These are phyloP conservation scores for Scenedesmus sp. DNA, from an alignment of 163 green algal genomes.

Conservation along the genomic window DNA sequence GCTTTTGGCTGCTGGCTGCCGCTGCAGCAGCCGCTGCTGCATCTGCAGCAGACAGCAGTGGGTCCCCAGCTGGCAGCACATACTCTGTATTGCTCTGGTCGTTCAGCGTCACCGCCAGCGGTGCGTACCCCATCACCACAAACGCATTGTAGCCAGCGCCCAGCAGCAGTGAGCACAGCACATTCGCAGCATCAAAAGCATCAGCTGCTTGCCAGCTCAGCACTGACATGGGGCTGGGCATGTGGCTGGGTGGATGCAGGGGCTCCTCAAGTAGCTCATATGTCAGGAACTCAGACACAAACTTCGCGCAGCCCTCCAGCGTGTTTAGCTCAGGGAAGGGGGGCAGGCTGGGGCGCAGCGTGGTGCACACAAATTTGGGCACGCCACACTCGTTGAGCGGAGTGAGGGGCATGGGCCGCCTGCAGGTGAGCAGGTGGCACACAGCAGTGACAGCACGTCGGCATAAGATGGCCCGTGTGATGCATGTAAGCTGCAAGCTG, in stretches of 20 bases:
- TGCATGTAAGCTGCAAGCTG: background rate
- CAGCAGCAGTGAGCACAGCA: constrained; percentile 82
- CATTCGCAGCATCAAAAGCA: constrained; percentile 83
- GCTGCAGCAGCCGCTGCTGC: background rate
- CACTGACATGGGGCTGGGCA: constrained; percentile 80
- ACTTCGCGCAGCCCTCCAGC: constrained; percentile 74
- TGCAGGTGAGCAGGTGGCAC: background rate
- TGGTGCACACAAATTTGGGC: constrained; percentile 89
- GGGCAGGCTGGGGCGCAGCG: constrained; percentile 71
- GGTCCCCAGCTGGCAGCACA: background rate
- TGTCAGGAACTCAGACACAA: constrained; percentile 85
- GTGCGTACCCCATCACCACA: constrained; percentile 85
- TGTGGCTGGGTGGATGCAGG: constrained; percentile 74
- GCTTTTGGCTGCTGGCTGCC: background rate
- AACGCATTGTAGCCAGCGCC: constrained; percentile 87
- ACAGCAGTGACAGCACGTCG: background rate
- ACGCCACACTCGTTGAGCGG: constrained; percentile 87
- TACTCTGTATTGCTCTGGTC: constrained; percentile 71
- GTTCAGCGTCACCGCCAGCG: constrained; percentile 71
- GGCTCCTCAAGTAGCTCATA: constrained; percentile 81
- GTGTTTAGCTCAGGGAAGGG: constrained; percentile 84
- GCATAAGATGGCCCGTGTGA: background rate
- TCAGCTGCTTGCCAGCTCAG: constrained; percentile 85
- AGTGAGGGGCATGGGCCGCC: constrained; percentile 75
- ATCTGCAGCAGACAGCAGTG: background rate